These are phyloP conservation scores for Lachnellula occidentalis DNA, from an alignment of 2,329 filamentous ascomycete genomes.

Conservation along the genomic window DNA sequence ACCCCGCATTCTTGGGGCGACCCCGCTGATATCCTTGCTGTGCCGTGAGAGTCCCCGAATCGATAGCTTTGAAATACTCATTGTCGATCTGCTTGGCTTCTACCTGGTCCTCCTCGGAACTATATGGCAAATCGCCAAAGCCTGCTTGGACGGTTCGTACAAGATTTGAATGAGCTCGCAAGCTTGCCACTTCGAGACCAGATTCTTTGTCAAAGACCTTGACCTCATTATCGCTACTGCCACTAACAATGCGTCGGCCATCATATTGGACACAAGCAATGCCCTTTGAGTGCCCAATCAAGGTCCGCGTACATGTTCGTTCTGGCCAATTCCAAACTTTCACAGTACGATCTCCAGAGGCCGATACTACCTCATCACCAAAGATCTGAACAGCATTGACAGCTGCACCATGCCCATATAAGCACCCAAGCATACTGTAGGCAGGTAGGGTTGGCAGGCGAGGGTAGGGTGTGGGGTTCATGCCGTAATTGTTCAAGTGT, in stretches of 20 bases:
- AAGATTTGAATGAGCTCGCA: slow-evolving; percentile 75
- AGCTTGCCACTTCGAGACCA: slow-evolving; percentile 81
- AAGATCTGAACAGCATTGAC: slow-evolving; percentile 95
- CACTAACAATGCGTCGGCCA: slow-evolving; percentile 85
- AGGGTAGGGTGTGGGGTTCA: slow-evolving; percentile 39
- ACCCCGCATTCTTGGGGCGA: slow-evolving; percentile 53
- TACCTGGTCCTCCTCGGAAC: slow-evolving; percentile 65
- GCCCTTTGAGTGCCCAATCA: slow-evolving; percentile 85
- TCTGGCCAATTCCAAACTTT: slow-evolving; percentile 91
- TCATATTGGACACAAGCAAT: slow-evolving; percentile 98
- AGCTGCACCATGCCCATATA: slow-evolving; percentile 82
- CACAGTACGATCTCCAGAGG: slow-evolving; percentile 87
- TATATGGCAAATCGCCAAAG: slow-evolving; percentile 83
- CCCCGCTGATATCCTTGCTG: slow-evolving; percentile 29
- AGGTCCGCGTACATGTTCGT: slow-evolving; percentile 68
- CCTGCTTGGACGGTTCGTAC: slow-evolving; percentile 94
- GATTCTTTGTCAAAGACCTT: slow-evolving; percentile 88
- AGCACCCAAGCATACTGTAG: slow-evolving; percentile 70
- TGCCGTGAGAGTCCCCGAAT: slow-evolving; percentile 41
- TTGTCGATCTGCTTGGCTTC: slow-evolving; percentile 70
- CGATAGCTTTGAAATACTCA: slow-evolving; percentile 60
- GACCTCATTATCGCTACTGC: slow-evolving; percentile 92
- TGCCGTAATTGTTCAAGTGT: slow-evolving; percentile 50
- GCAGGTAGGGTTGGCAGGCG: slow-evolving; percentile 52
- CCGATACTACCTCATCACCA: slow-evolving; percentile 82